Evolutionary conservation across 2,329 filamentous ascomycete species (phyloP).

Genomic region (Metarhizium anisopliae): DNA sequence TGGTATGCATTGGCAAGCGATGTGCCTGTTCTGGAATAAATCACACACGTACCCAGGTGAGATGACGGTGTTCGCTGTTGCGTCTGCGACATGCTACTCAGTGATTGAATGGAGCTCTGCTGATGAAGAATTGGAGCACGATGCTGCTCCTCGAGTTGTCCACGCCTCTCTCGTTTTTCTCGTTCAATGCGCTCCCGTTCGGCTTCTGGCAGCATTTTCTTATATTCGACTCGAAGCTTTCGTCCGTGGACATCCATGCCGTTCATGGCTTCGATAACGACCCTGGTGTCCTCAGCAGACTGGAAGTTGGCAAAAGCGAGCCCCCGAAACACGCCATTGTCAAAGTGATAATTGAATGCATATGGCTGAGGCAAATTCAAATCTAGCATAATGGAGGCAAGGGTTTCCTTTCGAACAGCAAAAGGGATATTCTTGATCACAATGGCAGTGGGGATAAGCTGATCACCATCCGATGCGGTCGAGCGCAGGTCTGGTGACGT

Average conservation of each 20-base stretch:
- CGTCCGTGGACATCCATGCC: slow-evolving; percentile 91
- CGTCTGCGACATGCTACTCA: slow-evolving; percentile 56
- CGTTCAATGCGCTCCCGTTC: slow-evolving; percentile 94
- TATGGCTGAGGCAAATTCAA: slow-evolving; percentile 91
- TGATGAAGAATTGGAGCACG: slow-evolving; percentile 68
- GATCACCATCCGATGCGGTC: slow-evolving; percentile 54
- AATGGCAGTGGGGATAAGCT: slow-evolving; percentile 94
- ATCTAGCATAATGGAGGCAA: slow-evolving; percentile 89
- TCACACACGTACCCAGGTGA: slow-evolving; percentile 31
- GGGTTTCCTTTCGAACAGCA: slow-evolving; percentile 92
- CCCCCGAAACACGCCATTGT: slow-evolving; percentile 92
- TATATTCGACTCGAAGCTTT: slow-evolving; percentile 94
- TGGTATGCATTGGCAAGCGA: neutral
- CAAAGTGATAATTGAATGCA: slow-evolving; percentile 99
- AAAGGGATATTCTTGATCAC: slow-evolving; percentile 99
- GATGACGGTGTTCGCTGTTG: slow-evolving; percentile 37
- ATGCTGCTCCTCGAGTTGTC: slow-evolving; percentile 95
- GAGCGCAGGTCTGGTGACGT: slow-evolving; percentile 32
- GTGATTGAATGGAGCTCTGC: slow-evolving; percentile 78
- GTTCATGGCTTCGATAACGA: slow-evolving; percentile 90
- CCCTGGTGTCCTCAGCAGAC: slow-evolving; percentile 83
- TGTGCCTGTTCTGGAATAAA: neutral
- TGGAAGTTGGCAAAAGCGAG: slow-evolving; percentile 98
- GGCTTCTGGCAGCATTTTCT: slow-evolving; percentile 95
- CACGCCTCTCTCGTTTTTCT: slow-evolving; percentile 91